Evolutionary conservation across 768 basidiomycete species (phyloP).

Genomic region (Kwoniella newhampshirensis): DNA sequence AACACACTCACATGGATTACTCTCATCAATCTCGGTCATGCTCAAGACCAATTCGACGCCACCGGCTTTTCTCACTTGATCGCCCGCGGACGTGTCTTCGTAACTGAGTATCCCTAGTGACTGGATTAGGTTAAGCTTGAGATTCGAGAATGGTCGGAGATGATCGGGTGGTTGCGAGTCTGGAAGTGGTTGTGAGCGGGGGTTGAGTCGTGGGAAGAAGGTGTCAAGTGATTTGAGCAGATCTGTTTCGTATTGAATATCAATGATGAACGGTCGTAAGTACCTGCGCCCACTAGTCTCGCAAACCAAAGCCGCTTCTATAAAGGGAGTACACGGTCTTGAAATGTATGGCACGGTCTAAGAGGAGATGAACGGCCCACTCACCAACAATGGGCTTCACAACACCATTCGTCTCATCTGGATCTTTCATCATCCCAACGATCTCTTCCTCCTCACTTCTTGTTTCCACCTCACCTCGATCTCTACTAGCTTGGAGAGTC

Average conservation of each 20-base stretch:
- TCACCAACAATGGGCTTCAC: conserved; percentile 64
- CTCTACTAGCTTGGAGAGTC: conserved; percentile 58
- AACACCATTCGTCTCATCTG: conserved; percentile 52
- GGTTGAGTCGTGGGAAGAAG: conserved; percentile 83
- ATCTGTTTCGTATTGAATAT: conserved; percentile 56
- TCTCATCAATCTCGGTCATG: conserved; percentile 83
- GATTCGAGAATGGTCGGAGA: conserved; percentile 69
- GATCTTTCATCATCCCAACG: conserved; percentile 44
- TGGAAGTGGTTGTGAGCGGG: conserved; percentile 45
- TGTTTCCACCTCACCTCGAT: conserved; percentile 35
- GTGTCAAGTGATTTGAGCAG: conserved; percentile 70
- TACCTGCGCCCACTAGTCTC: too few relatives aligned
- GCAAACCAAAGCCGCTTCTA: too few relatives aligned
- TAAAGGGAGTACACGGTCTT: neutral
- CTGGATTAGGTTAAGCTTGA: conserved; percentile 87
- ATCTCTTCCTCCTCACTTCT: conserved; percentile 20
- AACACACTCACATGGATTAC: conserved; percentile 80
- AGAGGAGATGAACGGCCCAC: conserved; percentile 23
- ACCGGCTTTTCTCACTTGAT: conserved; percentile 67
- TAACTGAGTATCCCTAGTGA: conserved; percentile 76
- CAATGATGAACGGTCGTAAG: conserved; percentile 4
- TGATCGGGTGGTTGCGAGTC: conserved; percentile 55
- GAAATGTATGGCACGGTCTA: neutral
- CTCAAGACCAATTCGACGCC: conserved; percentile 82
- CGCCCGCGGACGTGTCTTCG: conserved; percentile 66